These are phyloP conservation scores for Exophiala dermatitidis DNA, from an alignment of 2,329 filamentous ascomycete species.

Conservation along the genomic window DNA sequence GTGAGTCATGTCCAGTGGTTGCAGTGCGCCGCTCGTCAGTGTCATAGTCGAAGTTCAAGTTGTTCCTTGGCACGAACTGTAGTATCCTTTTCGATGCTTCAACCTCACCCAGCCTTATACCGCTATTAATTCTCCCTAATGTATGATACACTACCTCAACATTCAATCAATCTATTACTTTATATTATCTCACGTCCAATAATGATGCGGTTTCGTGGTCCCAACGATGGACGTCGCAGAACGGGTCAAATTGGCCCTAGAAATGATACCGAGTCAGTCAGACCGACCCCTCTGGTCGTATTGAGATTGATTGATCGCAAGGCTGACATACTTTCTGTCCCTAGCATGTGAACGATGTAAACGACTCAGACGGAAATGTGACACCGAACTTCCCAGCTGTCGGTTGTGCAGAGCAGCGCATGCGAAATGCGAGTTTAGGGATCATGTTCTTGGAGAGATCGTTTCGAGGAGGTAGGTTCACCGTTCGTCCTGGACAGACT, in stretches of 20 bases:
- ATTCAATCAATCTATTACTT: too few relatives aligned
- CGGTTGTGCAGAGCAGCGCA: neutral
- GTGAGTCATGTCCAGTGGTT: too few relatives aligned
- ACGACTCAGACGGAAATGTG: conserved; percentile 1
- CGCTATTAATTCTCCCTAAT: too few relatives aligned
- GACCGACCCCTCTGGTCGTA: neutral
- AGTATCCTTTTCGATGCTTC: too few relatives aligned
- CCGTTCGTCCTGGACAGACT: neutral
- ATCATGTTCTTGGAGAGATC: neutral
- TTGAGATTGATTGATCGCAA: neutral
- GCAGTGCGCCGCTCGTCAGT: too few relatives aligned
- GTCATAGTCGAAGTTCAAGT: too few relatives aligned
- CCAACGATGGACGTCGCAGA: neutral
- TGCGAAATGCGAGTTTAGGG: neutral
- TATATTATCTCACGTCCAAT: too few relatives aligned
- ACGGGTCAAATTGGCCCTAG: neutral
- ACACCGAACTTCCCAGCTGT: conserved; percentile 1
- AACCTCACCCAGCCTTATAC: too few relatives aligned
- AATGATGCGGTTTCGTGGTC: too few relatives aligned
- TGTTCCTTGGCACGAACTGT: too few relatives aligned
- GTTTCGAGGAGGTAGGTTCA: neutral
- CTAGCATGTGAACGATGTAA: conserved; percentile 1
- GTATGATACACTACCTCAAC: too few relatives aligned
- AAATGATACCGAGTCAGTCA: neutral
- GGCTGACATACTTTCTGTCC: neutral